Percentiles rank a stretch among this genome's conserved stretches.
Evolutionary conservation across 169 alveolate species (phyloP).

Genomic region (Plasmodium knowlesi): DNA sequence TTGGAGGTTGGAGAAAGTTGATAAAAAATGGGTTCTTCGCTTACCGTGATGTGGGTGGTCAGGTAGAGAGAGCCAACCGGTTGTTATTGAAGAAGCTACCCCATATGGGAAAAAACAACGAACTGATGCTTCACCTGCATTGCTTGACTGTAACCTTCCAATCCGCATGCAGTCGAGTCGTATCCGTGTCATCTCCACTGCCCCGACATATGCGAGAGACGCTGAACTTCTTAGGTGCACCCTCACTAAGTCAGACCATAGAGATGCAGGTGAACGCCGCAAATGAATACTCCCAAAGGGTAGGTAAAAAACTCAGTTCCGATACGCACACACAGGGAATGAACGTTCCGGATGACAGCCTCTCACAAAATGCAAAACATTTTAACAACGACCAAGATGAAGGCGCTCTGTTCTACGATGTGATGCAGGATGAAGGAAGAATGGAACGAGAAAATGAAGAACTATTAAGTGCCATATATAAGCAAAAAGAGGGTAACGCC

Average conservation of each 20-base stretch:
- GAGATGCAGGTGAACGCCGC: background rate
- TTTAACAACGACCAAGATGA: background rate
- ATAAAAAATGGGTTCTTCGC: background rate
- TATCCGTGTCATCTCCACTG: background rate
- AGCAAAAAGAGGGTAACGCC: background rate
- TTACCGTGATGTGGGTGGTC: background rate
- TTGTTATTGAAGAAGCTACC: slow-evolving; percentile 7
- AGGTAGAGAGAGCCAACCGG: background rate
- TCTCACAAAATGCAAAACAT: background rate
- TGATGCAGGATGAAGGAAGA: background rate
- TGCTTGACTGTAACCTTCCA: slow-evolving; percentile 53
- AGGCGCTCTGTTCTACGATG: background rate
- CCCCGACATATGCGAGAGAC: slow-evolving; percentile 47
- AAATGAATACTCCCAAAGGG: background rate
- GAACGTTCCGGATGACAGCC: background rate
- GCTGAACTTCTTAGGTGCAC: slow-evolving; percentile 38
- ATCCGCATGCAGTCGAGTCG: slow-evolving; percentile 21
- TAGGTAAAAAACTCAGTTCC: background rate
- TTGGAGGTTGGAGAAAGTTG: slow-evolving; percentile 9
- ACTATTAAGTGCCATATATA: slow-evolving; percentile 30
- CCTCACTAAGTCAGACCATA: background rate
- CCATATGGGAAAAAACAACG: background rate
- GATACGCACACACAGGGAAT: background rate
- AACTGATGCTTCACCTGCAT: slow-evolving; percentile 28
- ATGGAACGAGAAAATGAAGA: slow-evolving; percentile 14